Percentiles rank a stretch among this genome's conserved stretches.
Evolutionary conservation across 1,139 yeast genomes (phyloP).

Genomic region (Yamadazyma membranifaciens): DNA sequence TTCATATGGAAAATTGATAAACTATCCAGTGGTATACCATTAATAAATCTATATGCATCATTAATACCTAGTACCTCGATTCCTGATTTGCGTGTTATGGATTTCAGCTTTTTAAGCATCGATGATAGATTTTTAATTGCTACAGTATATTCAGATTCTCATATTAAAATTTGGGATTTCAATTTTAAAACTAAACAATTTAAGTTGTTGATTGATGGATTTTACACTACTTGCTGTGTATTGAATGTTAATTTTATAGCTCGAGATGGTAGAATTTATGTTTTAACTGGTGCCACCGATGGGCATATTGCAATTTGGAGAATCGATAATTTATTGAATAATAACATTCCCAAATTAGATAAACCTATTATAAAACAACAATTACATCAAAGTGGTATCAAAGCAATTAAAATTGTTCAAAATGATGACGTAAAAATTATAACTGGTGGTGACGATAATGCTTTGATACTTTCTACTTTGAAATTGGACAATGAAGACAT

Average conservation of each 20-base stretch:
- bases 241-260: conserved; percentile 54
- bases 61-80: conserved; percentile 50
- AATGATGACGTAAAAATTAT: conserved; percentile 29
- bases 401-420: conserved; percentile 39
- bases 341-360: conserved; percentile 14
- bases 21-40: conserved; percentile 32
- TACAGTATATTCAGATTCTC: conserved; percentile 84
- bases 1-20: conserved; percentile 66
- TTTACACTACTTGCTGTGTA: conserved; percentile 74
- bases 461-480: conserved; percentile 50
- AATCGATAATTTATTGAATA: neutral
- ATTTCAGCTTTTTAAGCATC: conserved; percentile 52
- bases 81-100: conserved; percentile 90
- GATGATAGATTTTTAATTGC: conserved; percentile 51
- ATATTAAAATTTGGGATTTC: conserved; percentile 64
- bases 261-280: conserved; percentile 23
- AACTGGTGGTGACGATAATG: conserved; percentile 94
- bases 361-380: conserved; percentile 41
- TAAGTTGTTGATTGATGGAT: conserved; percentile 41
- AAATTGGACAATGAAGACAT: conserved; percentile 17
- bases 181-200: conserved; percentile 36
- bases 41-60: conserved; percentile 44
- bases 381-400: conserved; percentile 84
- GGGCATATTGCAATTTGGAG: conserved; percentile 68
- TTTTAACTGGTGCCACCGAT: conserved; percentile 75